Evolutionary conservation across 129 eudicot genomes (phyloP).

Genomic region (Flaveria robusta): DNA sequence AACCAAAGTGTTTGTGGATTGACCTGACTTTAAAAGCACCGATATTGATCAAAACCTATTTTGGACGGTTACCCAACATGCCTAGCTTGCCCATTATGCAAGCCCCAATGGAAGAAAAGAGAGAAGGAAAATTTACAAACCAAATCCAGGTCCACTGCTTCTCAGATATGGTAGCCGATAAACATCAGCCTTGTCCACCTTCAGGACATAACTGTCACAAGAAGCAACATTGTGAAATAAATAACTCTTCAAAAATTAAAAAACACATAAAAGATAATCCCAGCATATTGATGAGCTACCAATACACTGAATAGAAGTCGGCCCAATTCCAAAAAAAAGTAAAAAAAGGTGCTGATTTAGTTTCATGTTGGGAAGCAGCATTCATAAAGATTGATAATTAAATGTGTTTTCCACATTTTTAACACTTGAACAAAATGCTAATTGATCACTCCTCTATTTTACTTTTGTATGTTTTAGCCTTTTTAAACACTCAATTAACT

Average conservation of each 20-base stretch:
- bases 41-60: neutral
- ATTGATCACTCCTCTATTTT: neutral
- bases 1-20: neutral
- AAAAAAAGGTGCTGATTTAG: neutral
- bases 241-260: conserved; percentile 6
- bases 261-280: neutral
- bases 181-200: conserved; percentile 98
- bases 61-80: neutral
- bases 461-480: conserved; percentile 11
- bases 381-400: neutral
- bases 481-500: neutral
- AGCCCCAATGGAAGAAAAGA: neutral
- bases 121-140: conserved; percentile 48
- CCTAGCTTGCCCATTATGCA: neutral
- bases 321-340: neutral
- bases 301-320: neutral
- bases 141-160: conserved; percentile 99
- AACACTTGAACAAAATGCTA: neutral
- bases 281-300: conserved; percentile 1
- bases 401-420: neutral
- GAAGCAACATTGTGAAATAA: conserved; percentile 28
- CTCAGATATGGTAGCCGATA: conserved; percentile 86
- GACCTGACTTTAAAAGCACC: neutral
- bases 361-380: conserved; percentile 24
- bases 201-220: conserved; percentile 78